Conservation (phyloP, 2,329 filamentous ascomycete genomes). For the Curvularia sp. region DNA sequence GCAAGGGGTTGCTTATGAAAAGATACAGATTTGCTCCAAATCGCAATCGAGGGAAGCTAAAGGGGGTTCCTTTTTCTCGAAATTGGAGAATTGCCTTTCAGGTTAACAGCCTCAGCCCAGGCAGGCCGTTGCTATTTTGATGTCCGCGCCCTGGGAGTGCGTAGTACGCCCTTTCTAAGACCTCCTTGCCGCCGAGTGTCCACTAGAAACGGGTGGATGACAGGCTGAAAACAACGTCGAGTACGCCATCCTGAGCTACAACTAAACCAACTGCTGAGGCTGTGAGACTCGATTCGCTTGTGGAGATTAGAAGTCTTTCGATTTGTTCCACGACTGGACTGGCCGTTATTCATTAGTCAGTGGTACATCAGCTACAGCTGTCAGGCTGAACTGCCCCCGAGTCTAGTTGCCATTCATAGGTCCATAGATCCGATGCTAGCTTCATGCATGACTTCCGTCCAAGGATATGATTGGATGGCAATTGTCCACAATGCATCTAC, state of each 20-base stretch:
- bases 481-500: neutral
- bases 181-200: neutral
- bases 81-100: neutral
- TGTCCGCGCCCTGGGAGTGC: neutral
- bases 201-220: neutral
- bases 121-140: neutral
- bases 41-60: neutral
- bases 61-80: neutral
- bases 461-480: neutral
- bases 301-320: neutral
- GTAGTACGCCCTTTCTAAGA: neutral
- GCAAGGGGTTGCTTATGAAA: neutral
- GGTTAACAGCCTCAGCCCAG: neutral
- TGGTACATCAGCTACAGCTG: neutral
- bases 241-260: neutral
- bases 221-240: neutral
- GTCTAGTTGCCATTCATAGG: neutral
- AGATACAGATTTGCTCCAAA: neutral
- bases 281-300: neutral
- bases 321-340: neutral
- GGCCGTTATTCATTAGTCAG: neutral
- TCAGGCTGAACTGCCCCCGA: neutral
- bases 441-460: neutral
- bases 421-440: neutral
- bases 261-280: neutral